Percentiles rank a stretch among this genome's conserved stretches.
Evolutionary conservation across 208 protist species (phyloP).

Genomic region (Leishmania guyanensis): DNA sequence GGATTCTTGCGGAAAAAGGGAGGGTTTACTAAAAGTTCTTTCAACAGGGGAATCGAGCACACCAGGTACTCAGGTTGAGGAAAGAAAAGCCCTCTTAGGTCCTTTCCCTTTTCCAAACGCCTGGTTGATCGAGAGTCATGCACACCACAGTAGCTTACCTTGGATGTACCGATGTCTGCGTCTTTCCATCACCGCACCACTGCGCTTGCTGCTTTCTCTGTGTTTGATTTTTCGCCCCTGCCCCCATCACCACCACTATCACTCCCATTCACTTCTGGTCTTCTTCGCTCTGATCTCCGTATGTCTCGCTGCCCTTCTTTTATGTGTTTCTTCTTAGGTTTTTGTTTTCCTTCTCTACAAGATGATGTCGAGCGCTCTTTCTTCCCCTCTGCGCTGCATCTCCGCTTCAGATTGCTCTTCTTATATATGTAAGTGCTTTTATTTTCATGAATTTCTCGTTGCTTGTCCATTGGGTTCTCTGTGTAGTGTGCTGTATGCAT

Average conservation of each 20-base stretch:
- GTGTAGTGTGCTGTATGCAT: not conserved
- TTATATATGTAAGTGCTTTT: not conserved
- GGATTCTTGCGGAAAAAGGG: not conserved
- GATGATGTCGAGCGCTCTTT: not conserved
- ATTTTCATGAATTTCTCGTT: not conserved
- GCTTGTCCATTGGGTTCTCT: not conserved
- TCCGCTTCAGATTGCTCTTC: slow-evolving; percentile 1
- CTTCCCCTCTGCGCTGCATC: not conserved
- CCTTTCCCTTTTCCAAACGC: not conserved
- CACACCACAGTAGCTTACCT: not conserved
- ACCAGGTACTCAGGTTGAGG: not conserved
- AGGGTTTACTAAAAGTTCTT: not conserved
- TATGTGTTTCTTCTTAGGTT: not conserved
- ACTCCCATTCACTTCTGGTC: not conserved
- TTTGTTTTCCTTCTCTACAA: not conserved
- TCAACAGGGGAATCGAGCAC: not conserved
- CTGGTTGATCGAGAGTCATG: not conserved
- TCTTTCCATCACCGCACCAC: not conserved
- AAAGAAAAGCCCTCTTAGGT: not conserved
- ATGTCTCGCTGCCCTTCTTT: not conserved
- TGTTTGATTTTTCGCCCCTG: not conserved
- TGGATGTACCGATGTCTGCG: not conserved
- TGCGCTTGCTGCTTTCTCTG: not conserved
- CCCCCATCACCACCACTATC: not conserved
- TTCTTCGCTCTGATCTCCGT: not conserved